phyloP scores from a whole-genome alignment of 805 yeast genomes.

The Candida bentonensis region DNA sequence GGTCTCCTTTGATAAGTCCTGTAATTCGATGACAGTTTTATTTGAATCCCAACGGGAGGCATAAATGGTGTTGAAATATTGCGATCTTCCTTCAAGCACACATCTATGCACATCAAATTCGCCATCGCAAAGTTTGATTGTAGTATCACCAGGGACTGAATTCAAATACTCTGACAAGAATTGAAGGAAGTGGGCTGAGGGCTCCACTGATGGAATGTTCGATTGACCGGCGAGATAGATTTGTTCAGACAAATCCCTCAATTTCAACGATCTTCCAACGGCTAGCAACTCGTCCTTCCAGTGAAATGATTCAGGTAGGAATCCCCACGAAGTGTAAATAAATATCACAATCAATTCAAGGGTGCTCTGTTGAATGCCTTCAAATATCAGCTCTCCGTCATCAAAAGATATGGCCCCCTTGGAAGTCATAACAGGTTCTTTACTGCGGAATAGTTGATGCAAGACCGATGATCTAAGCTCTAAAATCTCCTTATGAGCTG shows the following conservation, averaged over 20 bases:
- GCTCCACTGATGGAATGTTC: too few relatives aligned
- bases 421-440: neutral
- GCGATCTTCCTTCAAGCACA: slow-evolving; percentile 27
- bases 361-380: neutral
- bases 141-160: neutral
- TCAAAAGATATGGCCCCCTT: slow-evolving; percentile 5
- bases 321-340: neutral
- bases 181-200: neutral
- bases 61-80: slow-evolving; percentile 47
- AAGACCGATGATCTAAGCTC: neutral
- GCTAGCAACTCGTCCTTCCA: too few relatives aligned
- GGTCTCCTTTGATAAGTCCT: slow-evolving; percentile 26
- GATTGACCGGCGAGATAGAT: too few relatives aligned
- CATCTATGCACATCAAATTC: slow-evolving; percentile 28
- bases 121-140: slow-evolving; percentile 34
- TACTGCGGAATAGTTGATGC: neutral
- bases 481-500: neutral
- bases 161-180: neutral
- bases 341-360: neutral
- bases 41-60: slow-evolving; percentile 37
- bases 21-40: slow-evolving; percentile 24
- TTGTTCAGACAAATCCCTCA: neutral
- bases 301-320: neutral
- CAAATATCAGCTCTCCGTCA: neutral
- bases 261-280: neutral